Conservation (phyloP, 495 filamentous ascomycete genomes). For the Penicillium ucsense region DNA sequence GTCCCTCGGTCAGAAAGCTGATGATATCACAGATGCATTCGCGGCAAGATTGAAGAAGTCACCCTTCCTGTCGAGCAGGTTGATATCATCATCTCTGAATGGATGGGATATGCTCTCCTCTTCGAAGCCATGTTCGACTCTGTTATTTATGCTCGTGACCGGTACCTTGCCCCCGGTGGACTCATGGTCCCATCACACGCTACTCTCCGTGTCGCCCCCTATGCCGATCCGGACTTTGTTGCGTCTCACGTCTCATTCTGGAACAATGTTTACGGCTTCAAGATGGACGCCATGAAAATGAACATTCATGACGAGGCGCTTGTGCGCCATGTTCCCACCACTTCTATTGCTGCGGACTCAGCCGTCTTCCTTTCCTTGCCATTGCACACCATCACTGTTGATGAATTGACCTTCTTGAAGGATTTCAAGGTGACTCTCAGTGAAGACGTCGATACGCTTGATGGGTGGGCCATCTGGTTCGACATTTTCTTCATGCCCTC, state of each 20-base stretch:
- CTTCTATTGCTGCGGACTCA: slow-evolving; percentile 37
- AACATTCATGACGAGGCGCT: slow-evolving; percentile 52
- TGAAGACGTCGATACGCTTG: slow-evolving; percentile 45
- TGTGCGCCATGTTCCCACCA: slow-evolving; percentile 37
- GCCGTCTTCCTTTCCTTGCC: slow-evolving; percentile 45
- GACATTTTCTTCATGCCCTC: slow-evolving; percentile 54
- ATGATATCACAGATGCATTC: slow-evolving; percentile 42
- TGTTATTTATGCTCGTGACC: slow-evolving; percentile 79
- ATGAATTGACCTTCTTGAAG: slow-evolving; percentile 48
- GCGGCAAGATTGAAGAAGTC: slow-evolving; percentile 90
- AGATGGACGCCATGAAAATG: slow-evolving; percentile 46
- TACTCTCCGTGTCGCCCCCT: slow-evolving; percentile 75
- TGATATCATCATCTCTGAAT: slow-evolving; percentile 93
- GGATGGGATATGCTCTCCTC: slow-evolving; percentile 93
- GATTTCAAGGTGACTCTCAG: slow-evolving; percentile 44
- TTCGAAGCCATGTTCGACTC: slow-evolving; percentile 96
- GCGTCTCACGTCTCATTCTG: slow-evolving; percentile 56
- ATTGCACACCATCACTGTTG: slow-evolving; percentile 45
- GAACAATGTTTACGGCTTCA: slow-evolving; percentile 53
- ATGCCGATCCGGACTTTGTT: slow-evolving; percentile 76
- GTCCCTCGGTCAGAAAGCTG: not conserved
- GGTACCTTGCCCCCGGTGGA: slow-evolving; percentile 64
- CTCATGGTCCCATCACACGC: slow-evolving; percentile 89
- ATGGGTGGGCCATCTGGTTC: slow-evolving; percentile 56
- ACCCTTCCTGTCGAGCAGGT: slow-evolving; percentile 69